Evolutionary conservation across 495 filamentous ascomycete species (phyloP).

Genomic region (Aspergillus baeticus): DNA sequence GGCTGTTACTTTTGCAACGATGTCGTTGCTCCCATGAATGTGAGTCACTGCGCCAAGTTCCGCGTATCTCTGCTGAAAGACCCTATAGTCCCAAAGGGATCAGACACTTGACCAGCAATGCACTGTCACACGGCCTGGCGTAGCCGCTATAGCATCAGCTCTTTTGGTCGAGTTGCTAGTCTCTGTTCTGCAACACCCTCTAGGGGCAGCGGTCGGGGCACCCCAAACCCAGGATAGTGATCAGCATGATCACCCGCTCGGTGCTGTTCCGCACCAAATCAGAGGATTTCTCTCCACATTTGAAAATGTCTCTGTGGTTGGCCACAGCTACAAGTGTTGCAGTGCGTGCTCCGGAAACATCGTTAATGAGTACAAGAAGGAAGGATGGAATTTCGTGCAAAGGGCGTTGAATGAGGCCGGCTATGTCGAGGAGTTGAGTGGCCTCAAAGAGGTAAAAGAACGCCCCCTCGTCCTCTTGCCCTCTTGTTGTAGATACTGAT

Average conservation of each 20-base stretch:
- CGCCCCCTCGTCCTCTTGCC: neutral
- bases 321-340: conserved; percentile 83
- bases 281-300: conserved; percentile 87
- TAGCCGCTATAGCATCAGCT: conserved; percentile 88
- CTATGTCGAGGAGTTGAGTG: conserved; percentile 88
- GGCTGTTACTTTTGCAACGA: conserved; percentile 99
- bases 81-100: conserved; percentile 78
- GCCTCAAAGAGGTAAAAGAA: conserved; percentile 73
- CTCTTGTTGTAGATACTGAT: conserved; percentile 21
- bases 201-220: conserved; percentile 58
- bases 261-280: conserved; percentile 87
- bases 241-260: conserved; percentile 73
- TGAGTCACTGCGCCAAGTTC: conserved; percentile 45
- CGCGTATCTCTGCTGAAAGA: conserved; percentile 39
- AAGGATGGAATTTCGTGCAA: conserved; percentile 88
- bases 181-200: conserved; percentile 82
- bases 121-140: conserved; percentile 91
- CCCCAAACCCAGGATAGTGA: conserved; percentile 53
- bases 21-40: conserved; percentile 91
- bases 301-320: conserved; percentile 77
- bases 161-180: conserved; percentile 88
- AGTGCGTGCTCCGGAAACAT: conserved; percentile 86
- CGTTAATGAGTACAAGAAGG: conserved; percentile 63
- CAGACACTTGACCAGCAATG: conserved; percentile 97
- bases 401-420: conserved; percentile 78